Evolutionary conservation across 106 monocot genomes (phyloP).

Genomic region (Posidonia australis): DNA sequence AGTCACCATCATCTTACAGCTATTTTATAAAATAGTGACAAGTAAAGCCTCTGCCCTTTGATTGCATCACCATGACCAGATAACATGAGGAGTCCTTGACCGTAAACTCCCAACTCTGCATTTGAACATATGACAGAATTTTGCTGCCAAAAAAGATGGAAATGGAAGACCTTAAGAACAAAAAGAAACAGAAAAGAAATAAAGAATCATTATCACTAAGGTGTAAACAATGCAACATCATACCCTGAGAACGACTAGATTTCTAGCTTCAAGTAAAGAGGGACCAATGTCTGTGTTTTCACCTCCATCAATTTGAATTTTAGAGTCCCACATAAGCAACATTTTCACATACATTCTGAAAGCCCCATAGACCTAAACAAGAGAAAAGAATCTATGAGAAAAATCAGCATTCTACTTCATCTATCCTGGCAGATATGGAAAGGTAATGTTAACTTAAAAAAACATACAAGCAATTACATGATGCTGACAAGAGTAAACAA

Average conservation of each 20-base stretch:
- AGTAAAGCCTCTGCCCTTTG: conserved; percentile 68
- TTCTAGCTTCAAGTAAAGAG: conserved; percentile 84
- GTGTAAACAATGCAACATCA: neutral
- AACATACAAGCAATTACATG: too few relatives aligned
- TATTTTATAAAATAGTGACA: conserved; percentile 90
- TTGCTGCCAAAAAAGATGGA: conserved; percentile 47
- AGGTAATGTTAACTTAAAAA: too few relatives aligned
- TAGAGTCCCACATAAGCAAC: conserved; percentile 95
- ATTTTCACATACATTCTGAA: conserved; percentile 94
- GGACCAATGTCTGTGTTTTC: conserved; percentile 48
- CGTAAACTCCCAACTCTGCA: conserved; percentile 70
- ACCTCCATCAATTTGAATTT: conserved; percentile 83
- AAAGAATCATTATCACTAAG: neutral
- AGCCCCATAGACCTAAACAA: conserved; percentile 80
- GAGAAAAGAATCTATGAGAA: neutral
- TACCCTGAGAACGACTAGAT: conserved; percentile 87
- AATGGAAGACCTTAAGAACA: neutral
- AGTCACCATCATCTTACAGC: conserved; percentile 59
- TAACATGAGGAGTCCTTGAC: conserved; percentile 81
- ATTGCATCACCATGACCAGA: conserved; percentile 81
- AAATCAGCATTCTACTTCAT: too few relatives aligned
- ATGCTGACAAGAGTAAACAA: too few relatives aligned
- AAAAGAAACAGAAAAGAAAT: neutral
- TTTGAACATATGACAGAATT: conserved; percentile 83
- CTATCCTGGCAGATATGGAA: too few relatives aligned